Evolutionary conservation across 116 monocot genomes (phyloP).

Genomic region (Phalaenopsis hybrid): DNA sequence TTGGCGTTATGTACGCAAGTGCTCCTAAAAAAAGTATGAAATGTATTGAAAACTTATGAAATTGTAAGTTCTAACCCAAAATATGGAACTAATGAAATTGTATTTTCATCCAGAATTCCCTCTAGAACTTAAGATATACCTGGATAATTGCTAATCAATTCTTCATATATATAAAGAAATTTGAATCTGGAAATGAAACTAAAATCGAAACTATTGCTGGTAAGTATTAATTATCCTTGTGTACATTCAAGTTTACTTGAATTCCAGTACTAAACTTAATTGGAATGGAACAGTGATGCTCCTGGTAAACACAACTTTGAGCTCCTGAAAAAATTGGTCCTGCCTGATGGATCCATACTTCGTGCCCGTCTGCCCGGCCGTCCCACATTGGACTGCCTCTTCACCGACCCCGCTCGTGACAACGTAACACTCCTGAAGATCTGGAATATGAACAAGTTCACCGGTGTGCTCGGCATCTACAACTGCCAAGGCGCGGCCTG

Average conservation of each 20-base stretch:
- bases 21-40: no score
- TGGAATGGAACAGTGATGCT: slow-evolving; percentile 52
- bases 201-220: no score
- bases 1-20: no score
- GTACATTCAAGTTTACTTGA: neutral
- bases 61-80: no score
- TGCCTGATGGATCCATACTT: slow-evolving; percentile 86
- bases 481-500: slow-evolving; percentile 98
- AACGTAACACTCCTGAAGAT: slow-evolving; percentile 88
- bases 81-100: no score
- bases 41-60: no score
- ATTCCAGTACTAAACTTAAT: neutral
- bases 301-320: slow-evolving; percentile 93
- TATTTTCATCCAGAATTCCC: no score
- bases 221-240: neutral
- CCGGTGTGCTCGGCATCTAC: slow-evolving; percentile 86
- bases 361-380: slow-evolving; percentile 79
- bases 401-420: slow-evolving; percentile 81
- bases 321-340: slow-evolving; percentile 67
- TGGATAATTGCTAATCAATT: no score
- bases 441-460: slow-evolving; percentile 98
- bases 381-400: slow-evolving; percentile 83
- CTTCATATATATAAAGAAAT: no score
- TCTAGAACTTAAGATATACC: no score
- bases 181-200: no score